Percentiles rank a stretch among this genome's conserved stretches.
Evolutionary conservation across 495 filamentous ascomycete species (phyloP).

Genomic region (Aspergillus wentii): DNA sequence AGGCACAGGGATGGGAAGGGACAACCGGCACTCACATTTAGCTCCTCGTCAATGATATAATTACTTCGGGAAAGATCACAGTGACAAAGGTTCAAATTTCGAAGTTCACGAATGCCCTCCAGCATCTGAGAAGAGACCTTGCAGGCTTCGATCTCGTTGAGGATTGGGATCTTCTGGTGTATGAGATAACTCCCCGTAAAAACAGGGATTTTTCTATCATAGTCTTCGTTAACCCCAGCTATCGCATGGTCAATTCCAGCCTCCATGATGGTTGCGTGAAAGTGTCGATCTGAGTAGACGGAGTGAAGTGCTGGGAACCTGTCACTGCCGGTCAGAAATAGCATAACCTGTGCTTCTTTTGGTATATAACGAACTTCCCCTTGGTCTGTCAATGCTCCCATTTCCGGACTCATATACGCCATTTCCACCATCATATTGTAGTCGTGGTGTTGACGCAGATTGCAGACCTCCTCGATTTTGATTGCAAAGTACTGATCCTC

Average conservation of each 20-base stretch:
- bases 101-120: conserved; percentile 15
- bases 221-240: conserved; percentile 5
- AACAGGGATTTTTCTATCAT: conserved; percentile 7
- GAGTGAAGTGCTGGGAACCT: conserved; percentile 23
- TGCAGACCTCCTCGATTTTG: conserved; percentile 15
- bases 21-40: conserved; percentile 22
- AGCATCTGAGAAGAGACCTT: conserved; percentile 23
- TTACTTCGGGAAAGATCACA: conserved; percentile 20
- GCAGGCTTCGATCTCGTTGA: conserved; percentile 16
- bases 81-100: conserved; percentile 20
- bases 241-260: conserved; percentile 13
- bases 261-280: conserved; percentile 19
- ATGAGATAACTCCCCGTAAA: conserved; percentile 15
- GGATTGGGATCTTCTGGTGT: conserved; percentile 4
- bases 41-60: conserved; percentile 16
- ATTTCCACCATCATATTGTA: too few relatives aligned
- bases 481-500: conserved; percentile 13
- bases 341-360: conserved; percentile 17
- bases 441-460: too few relatives aligned
- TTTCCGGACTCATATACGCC: too few relatives aligned
- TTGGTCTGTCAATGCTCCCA: too few relatives aligned
- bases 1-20: too few relatives aligned
- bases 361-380: conserved; percentile 12
- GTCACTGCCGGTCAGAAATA: conserved; percentile 14
- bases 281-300: conserved; percentile 19